Conservation (phyloP, 2,329 filamentous ascomycete genomes). For the Lizonia empirigonia region DNA sequence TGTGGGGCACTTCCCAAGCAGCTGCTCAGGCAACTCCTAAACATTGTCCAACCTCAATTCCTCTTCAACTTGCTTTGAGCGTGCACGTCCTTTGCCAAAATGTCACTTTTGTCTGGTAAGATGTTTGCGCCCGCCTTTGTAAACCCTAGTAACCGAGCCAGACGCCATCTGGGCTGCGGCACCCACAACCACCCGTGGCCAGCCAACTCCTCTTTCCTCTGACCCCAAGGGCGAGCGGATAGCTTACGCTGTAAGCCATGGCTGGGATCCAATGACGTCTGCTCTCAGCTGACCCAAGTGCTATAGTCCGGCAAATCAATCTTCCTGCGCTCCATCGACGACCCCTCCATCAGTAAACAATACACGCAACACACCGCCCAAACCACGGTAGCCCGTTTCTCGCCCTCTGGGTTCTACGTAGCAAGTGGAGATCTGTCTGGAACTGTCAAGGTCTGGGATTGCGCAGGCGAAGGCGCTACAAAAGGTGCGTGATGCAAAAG, state of each 20-base stretch:
- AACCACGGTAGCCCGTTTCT: slow-evolving; percentile 91
- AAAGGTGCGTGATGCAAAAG: slow-evolving; percentile 61
- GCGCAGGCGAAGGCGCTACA: slow-evolving; percentile 80
- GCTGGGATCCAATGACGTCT: too few species aligned
- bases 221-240: slow-evolving; percentile 90
- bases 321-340: slow-evolving; percentile 92
- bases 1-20: slow-evolving; percentile 8
- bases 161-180: slow-evolving; percentile 81
- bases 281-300: slow-evolving; percentile 1
- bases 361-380: slow-evolving; percentile 89
- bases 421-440: slow-evolving; percentile 89
- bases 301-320: slow-evolving; percentile 89
- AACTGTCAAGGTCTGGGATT: slow-evolving; percentile 89
- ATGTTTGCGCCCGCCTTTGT: background rate
- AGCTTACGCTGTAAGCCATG: slow-evolving; percentile 78
- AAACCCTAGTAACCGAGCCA: slow-evolving; percentile 36
- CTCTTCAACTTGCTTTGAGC: slow-evolving; percentile 5
- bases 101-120: slow-evolving; percentile 30
- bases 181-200: slow-evolving; percentile 81
- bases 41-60: background rate
- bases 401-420: slow-evolving; percentile 92
- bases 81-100: slow-evolving; percentile 1
- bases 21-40: slow-evolving; percentile 14
- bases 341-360: slow-evolving; percentile 82
- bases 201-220: slow-evolving; percentile 84